These are phyloP conservation scores for Thozetella sp. DNA, from an alignment of 495 filamentous ascomycete genomes.

Conservation along the genomic window DNA sequence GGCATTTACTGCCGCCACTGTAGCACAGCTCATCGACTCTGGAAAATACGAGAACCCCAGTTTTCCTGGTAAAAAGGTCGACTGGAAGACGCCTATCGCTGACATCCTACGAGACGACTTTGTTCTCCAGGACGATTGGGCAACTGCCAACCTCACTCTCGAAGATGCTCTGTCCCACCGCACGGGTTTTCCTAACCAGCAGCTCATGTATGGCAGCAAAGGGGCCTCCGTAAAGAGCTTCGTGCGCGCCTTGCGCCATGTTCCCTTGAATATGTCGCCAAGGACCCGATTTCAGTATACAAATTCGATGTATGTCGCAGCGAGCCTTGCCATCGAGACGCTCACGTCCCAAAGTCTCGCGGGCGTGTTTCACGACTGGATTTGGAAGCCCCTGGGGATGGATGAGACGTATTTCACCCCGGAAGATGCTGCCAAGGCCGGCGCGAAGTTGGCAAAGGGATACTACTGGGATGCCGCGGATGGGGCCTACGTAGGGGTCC, in stretches of 20 bases:
- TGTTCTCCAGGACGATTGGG: conserved; percentile 41
- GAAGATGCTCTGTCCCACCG: conserved; percentile 57
- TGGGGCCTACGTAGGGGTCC: conserved; percentile 14
- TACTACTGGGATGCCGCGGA: conserved; percentile 27
- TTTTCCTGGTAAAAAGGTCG: conserved; percentile 2
- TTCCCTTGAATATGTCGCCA: conserved; percentile 38
- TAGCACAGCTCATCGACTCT: conserved; percentile 49
- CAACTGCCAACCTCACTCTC: conserved; percentile 47
- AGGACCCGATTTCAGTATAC: conserved; percentile 49
- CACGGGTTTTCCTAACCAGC: conserved; percentile 48
- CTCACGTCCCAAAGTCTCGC: conserved; percentile 43
- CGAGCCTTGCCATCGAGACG: conserved; percentile 43
- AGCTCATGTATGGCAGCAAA: conserved; percentile 17
- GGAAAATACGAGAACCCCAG: conserved; percentile 19
- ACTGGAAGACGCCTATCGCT: conserved; percentile 54
- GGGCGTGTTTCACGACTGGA: conserved; percentile 33
- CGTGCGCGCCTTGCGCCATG: conserved; percentile 39
- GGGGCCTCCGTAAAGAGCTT: conserved; percentile 17
- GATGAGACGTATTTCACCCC: conserved; percentile 45
- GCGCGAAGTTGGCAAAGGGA: conserved; percentile 21
- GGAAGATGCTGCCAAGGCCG: conserved; percentile 25
- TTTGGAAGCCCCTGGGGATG: conserved; percentile 55
- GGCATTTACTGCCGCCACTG: conserved; percentile 53
- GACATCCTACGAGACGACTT: conserved; percentile 57
- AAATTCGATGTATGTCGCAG: conserved; percentile 53